A percentile compares a stretch with the other conserved stretches of the same genome.
Evolutionary conservation across 2,329 filamentous ascomycete genomes (phyloP).

Genomic region (Colletotrichum limetticola): DNA sequence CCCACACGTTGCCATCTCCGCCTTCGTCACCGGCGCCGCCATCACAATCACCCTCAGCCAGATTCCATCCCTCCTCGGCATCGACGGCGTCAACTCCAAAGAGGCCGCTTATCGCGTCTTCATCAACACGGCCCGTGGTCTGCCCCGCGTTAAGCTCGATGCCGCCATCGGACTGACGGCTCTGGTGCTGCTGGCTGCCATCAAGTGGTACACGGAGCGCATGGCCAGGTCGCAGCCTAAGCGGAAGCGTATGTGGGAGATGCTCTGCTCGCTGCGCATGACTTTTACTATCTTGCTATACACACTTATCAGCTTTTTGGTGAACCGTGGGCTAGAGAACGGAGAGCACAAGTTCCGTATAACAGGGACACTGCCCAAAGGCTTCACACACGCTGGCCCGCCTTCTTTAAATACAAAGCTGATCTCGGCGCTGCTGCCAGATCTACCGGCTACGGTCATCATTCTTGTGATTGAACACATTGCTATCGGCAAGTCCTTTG

Average conservation of each 20-base stretch:
- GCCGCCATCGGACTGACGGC: conserved; percentile 80
- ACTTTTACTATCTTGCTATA: conserved; percentile 82
- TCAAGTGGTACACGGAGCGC: conserved; percentile 62
- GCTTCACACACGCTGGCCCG: conserved; percentile 72
- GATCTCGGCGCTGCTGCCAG: conserved; percentile 65
- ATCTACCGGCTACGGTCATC: conserved; percentile 79
- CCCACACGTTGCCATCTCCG: conserved; percentile 61
- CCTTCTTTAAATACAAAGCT: conserved; percentile 67
- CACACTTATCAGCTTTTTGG: conserved; percentile 77
- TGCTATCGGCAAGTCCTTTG: conserved; percentile 85
- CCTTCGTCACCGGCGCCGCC: conserved; percentile 65
- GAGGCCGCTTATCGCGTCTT: conserved; percentile 60
- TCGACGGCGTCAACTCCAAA: conserved; percentile 60
- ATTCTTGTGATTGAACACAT: conserved; percentile 86
- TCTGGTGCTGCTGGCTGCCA: conserved; percentile 73
- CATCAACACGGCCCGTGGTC: conserved; percentile 59
- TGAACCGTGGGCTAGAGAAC: conserved; percentile 65
- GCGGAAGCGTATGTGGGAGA: conserved; percentile 75
- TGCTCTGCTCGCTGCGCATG: conserved; percentile 78
- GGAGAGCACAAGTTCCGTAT: conserved; percentile 67
- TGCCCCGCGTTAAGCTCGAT: conserved; percentile 67
- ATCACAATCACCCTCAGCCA: conserved; percentile 63
- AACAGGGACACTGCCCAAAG: conserved; percentile 58
- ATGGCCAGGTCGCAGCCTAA: conserved; percentile 71
- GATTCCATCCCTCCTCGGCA: conserved; percentile 61